Evolutionary conservation across 1,284 basidiomycete species (phyloP).

Genomic region (Trametes versicolor): DNA sequence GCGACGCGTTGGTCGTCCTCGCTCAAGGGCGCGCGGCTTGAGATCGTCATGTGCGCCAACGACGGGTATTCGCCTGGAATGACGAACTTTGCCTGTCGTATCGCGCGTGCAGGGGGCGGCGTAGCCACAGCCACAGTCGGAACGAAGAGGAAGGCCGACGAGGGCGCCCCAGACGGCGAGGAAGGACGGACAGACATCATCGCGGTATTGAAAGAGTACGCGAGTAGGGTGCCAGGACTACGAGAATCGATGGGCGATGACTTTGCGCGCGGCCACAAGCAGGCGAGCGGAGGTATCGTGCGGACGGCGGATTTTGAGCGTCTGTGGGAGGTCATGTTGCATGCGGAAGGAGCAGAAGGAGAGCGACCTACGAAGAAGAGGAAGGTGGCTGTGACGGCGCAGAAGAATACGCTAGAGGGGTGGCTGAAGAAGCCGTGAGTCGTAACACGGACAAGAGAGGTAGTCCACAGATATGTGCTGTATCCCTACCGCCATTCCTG

Average conservation of each 20-base stretch:
- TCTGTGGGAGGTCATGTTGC: slow-evolving; percentile 41
- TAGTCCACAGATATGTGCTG: background rate
- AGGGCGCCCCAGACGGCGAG: background rate
- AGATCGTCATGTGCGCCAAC: slow-evolving; percentile 48
- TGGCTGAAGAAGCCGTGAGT: slow-evolving; percentile 34
- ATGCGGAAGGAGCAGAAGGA: slow-evolving; percentile 17
- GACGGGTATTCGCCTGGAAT: slow-evolving; percentile 42
- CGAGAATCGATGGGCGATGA: slow-evolving; percentile 43
- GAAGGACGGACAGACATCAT: slow-evolving; percentile 41
- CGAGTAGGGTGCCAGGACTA: slow-evolving; percentile 39
- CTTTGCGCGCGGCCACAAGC: slow-evolving; percentile 46
- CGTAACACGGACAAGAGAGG: background rate
- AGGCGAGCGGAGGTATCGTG: slow-evolving; percentile 48
- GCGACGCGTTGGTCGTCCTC: slow-evolving; percentile 47
- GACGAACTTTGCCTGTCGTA: slow-evolving; percentile 45
- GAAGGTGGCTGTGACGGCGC: slow-evolving; percentile 8
- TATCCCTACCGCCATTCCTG: background rate
- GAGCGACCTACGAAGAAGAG: slow-evolving; percentile 12
- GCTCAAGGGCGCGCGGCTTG: slow-evolving; percentile 44
- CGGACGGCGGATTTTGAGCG: slow-evolving; percentile 39
- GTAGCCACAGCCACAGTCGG: background rate
- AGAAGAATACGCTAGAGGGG: slow-evolving; percentile 40
- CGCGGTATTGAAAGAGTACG: slow-evolving; percentile 42
- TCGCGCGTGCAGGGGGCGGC: slow-evolving; percentile 34
- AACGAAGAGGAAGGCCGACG: slow-evolving; percentile 15